These are phyloP conservation scores for Tetrahymena elliotti DNA, from an alignment of 73 alveolate genomes.

Conservation along the genomic window DNA sequence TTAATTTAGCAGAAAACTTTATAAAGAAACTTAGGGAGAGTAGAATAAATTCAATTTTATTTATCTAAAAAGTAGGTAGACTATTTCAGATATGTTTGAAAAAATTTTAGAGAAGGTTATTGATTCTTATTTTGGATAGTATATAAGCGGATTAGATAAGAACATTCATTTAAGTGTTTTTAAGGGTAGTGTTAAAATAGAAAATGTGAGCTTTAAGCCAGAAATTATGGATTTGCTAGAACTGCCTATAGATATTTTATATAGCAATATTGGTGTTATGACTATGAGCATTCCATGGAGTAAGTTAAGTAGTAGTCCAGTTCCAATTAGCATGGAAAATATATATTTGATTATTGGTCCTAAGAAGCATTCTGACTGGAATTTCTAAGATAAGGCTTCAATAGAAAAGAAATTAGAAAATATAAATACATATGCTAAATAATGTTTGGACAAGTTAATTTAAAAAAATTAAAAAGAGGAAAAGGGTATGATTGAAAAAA, in stretches of 20 bases:
- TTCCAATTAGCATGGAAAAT: constrained; percentile 74
- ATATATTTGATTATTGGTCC: constrained; percentile 74
- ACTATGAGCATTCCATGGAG: constrained; percentile 90
- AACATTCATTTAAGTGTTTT: constrained; percentile 76
- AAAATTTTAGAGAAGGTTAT: constrained; percentile 78
- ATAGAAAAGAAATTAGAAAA: constrained; percentile 45
- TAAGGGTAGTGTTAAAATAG: constrained; percentile 86
- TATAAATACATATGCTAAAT: constrained; percentile 28
- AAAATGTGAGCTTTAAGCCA: constrained; percentile 78
- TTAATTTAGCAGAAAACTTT: neutral
- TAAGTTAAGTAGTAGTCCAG: constrained; percentile 83
- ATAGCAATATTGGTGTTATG: constrained; percentile 72
- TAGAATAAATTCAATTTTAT: neutral
- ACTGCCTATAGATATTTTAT: constrained; percentile 72
- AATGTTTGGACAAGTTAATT: constrained; percentile 18
- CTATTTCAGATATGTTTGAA: constrained; percentile 44
- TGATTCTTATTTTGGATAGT: constrained; percentile 83
- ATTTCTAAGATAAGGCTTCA: constrained; percentile 28
- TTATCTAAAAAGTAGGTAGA: neutral
- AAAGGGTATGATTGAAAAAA: constrained; percentile 74
- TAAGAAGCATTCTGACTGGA: constrained; percentile 52
- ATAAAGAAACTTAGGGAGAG: neutral
- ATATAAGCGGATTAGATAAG: constrained; percentile 82
- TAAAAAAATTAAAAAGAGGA: constrained; percentile 39
- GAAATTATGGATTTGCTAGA: constrained; percentile 70